Percentiles rank a stretch among this genome's conserved stretches.
Evolutionary conservation across 768 basidiomycete genomes (phyloP).

Genomic region (Tulasnella sp.): DNA sequence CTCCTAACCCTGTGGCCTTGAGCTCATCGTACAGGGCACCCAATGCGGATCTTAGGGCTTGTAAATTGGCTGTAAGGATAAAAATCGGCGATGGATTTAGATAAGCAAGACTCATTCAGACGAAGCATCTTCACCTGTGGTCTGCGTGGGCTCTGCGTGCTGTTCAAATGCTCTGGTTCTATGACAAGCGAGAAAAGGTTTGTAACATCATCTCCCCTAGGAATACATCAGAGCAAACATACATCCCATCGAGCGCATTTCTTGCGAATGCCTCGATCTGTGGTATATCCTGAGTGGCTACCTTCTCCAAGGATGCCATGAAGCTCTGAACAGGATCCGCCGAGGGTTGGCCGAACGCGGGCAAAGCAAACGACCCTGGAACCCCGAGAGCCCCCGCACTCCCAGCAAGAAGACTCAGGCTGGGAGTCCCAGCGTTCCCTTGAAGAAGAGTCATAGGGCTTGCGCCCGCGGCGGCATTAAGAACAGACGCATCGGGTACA

Average conservation of each 20-base stretch:
- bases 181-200: neutral
- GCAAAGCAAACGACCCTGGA: neutral
- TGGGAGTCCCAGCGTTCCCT: neutral
- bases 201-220: neutral
- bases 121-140: neutral
- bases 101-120: neutral
- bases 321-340: neutral
- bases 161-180: constrained; percentile 13
- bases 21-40: constrained; percentile 4
- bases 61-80: neutral
- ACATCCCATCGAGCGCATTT: constrained; percentile 15
- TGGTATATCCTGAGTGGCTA: constrained; percentile 7
- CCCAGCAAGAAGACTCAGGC: neutral
- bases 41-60: neutral
- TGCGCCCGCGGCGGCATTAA: neutral
- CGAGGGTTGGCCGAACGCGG: neutral
- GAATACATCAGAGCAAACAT: neutral
- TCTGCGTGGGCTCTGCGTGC: constrained; percentile 14
- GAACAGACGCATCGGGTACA: neutral
- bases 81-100: neutral
- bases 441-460: neutral
- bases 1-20: constrained; percentile 7
- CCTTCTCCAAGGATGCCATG: neutral
- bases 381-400: neutral
- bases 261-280: constrained; percentile 13